Base-by-base conservation (phyloP, 345 rosid species). In the Melastoma malabathricum region DNA sequence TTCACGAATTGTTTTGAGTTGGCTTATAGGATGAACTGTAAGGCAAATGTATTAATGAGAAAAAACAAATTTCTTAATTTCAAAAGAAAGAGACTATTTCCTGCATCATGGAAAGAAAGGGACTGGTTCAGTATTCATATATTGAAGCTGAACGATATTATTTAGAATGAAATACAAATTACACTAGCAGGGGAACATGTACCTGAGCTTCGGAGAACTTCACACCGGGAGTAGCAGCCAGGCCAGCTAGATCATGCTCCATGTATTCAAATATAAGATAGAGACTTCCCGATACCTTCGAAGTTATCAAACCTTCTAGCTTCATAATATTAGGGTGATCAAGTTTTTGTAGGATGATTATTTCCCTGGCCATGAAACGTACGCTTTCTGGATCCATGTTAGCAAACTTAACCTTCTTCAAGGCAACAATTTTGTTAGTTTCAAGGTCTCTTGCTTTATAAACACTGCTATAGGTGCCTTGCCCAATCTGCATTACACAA, bases 381-480 rank as follows among this genome's bases (percentile, higher is more conserved):
- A 71, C 68, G 44, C 75, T 71, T 54, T 67, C 72, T 3, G 72
- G 76, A 54, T 71, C 76, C 72, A 60, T 67, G 18, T 51, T 67
- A 46, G 72, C 76, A 47, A 71, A 71, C 16, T 72, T 54, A 8
- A 71, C 76, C 60, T 71, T 71, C 72, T 71, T 71, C 53, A 71
- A 27, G 19, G 76, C 76, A 18, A 71, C 76, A 46, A 67, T 59
- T 57, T 64, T 67, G 13, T 57, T 61, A 9, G 72, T 63, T 47
- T 71, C 76, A 6, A 67, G 61, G 51, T 71, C 76, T 16, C 72
- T 50, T 18, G 76, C 72, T 57, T 58, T 63, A 59, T 67, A 71
- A 48, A 71, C 76, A 46, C 72, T 71, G 57, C 76, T 71, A 46
- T 71, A 71, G 15, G 76, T 71, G 49, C 76, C 76, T 63, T 71